Evolutionary conservation across 164 flowering plant genomes (phyloP).

Genomic region (Stephania yunnanensis): DNA sequence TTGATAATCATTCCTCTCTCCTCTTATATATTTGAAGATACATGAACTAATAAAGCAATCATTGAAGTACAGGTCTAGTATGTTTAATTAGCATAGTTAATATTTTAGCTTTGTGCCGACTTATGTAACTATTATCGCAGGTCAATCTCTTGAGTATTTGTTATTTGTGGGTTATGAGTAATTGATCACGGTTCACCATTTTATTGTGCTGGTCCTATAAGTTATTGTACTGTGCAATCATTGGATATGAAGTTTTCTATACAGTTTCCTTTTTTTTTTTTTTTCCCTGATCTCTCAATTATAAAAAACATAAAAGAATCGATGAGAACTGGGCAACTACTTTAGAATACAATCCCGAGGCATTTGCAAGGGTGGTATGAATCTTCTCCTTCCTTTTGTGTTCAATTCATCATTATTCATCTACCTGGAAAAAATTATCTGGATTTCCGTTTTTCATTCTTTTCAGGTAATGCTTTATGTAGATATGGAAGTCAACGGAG

Average conservation of each 20-base stretch:
- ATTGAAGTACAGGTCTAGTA: too few relatives aligned
- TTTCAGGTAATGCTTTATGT: constrained; percentile 92
- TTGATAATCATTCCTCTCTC: too few relatives aligned
- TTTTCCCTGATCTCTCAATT: neutral
- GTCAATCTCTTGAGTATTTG: too few relatives aligned
- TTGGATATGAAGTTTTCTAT: neutral
- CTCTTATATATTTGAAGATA: too few relatives aligned
- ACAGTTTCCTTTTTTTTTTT: constrained; percentile 8
- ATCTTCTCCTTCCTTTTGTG: constrained; percentile 5
- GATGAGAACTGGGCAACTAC: constrained; percentile 99
- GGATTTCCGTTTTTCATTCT: constrained; percentile 1
- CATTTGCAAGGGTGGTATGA: constrained; percentile 94
- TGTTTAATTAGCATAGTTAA: too few relatives aligned
- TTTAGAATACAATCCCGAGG: constrained; percentile 92
- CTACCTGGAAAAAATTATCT: neutral
- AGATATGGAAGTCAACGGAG: constrained; percentile 98
- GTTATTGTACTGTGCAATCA: neutral
- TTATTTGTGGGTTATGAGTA: too few relatives aligned
- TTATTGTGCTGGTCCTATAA: neutral
- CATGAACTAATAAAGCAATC: too few relatives aligned
- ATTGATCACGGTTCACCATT: neutral
- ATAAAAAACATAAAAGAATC: constrained; percentile 75
- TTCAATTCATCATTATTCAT: neutral
- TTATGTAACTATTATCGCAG: too few relatives aligned
- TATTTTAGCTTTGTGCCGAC: too few relatives aligned